Base-by-base conservation (phyloP, 805 yeast species). In the Lipomyces yamadae region DNA sequence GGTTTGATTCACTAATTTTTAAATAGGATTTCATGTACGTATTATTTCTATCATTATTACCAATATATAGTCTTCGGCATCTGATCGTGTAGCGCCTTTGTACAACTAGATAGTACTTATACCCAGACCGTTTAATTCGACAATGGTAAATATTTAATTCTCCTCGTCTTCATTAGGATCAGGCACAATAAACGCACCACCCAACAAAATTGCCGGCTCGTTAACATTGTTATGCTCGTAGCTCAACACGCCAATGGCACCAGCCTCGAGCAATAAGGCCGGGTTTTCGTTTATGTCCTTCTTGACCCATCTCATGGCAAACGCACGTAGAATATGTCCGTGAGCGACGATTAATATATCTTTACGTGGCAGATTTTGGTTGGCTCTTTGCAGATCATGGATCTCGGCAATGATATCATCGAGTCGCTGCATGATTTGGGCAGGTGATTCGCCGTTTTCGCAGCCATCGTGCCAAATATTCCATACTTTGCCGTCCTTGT, bases 381-480 rank as follows among this genome's bases (percentile, higher is more conserved):
- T 75, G 4, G 88, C 87, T 58, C 80, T 74, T 75, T 91, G 97
- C 64, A 89, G 76, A 59, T 78, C 80, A 68, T 86, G 86, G 71
- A 94, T 86, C 69, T 86, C 83, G 0, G 78, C 81, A 74, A 94
- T 91, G 58, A 88, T 83, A 48, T 84, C 76, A 72, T 94, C 96
- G 57, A 94, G 79, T 75, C 98, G 83, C 52, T 80, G 80, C 1
- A 88, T 87, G 55, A 94, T 90, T 61, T 92, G 83, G 42, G 79
- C 77, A 45, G 88, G 82, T 56, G 81, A 78, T 77, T 94, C 98
- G 68, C 98, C 98, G 70, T 87, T 87, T 76, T 91, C 97, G 78
- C 98, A 94, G 2, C 98, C 98, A 74, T 92, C 92, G 68, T 86
- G 78, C 96, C 97, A 93, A 76, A 94, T 92, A 63, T 83, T 80